Conservation (phyloP, 257 asterid species). For the Sherardia arvensis region DNA sequence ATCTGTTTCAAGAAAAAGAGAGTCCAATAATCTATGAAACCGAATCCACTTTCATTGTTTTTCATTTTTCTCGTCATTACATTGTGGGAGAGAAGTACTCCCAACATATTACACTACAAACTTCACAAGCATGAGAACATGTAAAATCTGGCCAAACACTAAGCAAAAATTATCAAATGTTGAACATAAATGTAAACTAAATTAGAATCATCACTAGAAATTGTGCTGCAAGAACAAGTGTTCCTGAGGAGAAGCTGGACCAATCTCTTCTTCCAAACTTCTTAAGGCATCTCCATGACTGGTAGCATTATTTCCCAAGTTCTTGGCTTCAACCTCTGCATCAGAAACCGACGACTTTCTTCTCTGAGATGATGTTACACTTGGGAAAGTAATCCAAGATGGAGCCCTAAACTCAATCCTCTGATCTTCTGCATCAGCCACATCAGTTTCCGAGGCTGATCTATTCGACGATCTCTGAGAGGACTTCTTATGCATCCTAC, state of each 20-base stretch:
- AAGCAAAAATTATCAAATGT: background rate
- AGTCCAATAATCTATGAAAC: too few relatives aligned
- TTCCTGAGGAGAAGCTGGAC: conserved; percentile 89
- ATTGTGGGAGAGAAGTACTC: too few relatives aligned
- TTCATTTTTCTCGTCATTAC: too few relatives aligned
- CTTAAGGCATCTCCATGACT: conserved; percentile 46
- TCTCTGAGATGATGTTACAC: conserved; percentile 89
- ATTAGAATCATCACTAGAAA: conserved; percentile 27
- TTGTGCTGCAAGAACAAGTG: conserved; percentile 82
- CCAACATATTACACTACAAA: too few relatives aligned
- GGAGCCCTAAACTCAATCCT: conserved; percentile 78
- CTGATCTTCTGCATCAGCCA: conserved; percentile 64
- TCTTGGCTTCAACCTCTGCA: conserved; percentile 56
- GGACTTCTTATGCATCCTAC: conserved; percentile 76
- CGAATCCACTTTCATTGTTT: too few relatives aligned
- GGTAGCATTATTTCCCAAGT: conserved; percentile 31
- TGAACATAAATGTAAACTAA: background rate
- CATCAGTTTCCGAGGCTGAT: conserved; percentile 67
- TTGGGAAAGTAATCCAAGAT: conserved; percentile 87
- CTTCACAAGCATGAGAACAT: too few relatives aligned
- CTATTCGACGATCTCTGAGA: conserved; percentile 64
- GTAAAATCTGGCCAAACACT: background rate
- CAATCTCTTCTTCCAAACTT: conserved; percentile 78
- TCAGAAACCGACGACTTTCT: conserved; percentile 72
- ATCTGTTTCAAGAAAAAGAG: too few relatives aligned